Evolutionary conservation across 495 filamentous ascomycete genomes (phyloP).

Genomic region (Lichenothelia convexa): DNA sequence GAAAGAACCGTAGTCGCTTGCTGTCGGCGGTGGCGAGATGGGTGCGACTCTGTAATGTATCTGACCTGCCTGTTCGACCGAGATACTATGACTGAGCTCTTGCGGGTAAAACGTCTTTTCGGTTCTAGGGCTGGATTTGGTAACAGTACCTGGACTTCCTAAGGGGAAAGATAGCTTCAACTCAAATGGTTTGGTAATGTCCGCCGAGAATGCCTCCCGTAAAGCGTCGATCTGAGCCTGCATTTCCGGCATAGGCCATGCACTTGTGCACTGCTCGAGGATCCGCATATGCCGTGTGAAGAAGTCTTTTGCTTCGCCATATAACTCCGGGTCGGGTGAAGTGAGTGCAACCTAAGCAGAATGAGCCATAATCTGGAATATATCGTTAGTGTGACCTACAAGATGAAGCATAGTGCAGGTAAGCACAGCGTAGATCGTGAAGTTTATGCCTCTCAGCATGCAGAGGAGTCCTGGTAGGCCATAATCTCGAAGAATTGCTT

Average conservation of each 20-base stretch:
- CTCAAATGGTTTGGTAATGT: constrained; percentile 69
- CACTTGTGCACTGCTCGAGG: constrained; percentile 62
- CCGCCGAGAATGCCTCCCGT: constrained; percentile 81
- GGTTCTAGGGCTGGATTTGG: constrained; percentile 8
- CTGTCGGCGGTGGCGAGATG: constrained; percentile 67
- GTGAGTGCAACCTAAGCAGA: constrained; percentile 65
- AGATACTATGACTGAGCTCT: constrained; percentile 14
- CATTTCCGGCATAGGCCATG: constrained; percentile 88
- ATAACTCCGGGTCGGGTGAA: constrained; percentile 78
- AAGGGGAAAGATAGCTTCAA: constrained; percentile 79
- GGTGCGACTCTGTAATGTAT: constrained; percentile 60
- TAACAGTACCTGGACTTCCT: constrained; percentile 57
- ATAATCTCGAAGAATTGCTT: constrained; percentile 60
- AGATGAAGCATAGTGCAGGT: constrained; percentile 92
- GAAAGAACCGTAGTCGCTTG: constrained; percentile 36
- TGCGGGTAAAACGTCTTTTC: constrained; percentile 11
- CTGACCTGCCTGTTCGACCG: constrained; percentile 36
- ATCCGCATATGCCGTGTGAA: constrained; percentile 94
- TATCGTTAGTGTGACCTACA: constrained; percentile 27
- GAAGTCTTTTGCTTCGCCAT: constrained; percentile 69
- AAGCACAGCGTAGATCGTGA: constrained; percentile 79
- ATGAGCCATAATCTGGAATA: not conserved
- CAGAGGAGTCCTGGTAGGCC: constrained; percentile 67
- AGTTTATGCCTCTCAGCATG: constrained; percentile 92
- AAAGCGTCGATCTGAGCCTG: constrained; percentile 79